Evolutionary conservation across 768 basidiomycete species (phyloP), one percentile per base, ranked within the genome.

Genomic region (Termitomyces sp.): DNA sequence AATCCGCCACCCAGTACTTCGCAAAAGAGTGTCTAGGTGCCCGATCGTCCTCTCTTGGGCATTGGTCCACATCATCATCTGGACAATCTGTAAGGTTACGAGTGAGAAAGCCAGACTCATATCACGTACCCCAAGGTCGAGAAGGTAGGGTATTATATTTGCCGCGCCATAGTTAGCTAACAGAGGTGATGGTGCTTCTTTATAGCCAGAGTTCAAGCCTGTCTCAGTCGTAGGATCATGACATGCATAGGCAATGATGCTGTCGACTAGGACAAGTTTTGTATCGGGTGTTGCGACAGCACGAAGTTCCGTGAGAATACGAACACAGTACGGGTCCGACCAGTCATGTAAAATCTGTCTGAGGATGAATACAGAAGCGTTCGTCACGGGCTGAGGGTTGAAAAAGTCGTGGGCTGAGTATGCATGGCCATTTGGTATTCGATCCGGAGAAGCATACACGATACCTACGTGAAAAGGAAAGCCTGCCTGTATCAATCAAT

Each of bases 341-440:
- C 76, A 77, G 55, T 78, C 72, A 62, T 79, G 76, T 26, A 77
- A 55, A 47, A 76, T 68, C 26, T 64, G 55, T 9, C 70, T 67
- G 26, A 76, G 29, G 48, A 78, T 58, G 62, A 73, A 79, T 1
- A 77, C 71, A 1, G 68, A 63, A 5, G 73, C 73, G 29, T 73
- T 64, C 22, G 60, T 64, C 39, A 71, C 55, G 2, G 74, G 74
- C 60, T 78, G 75, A 1, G 71, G 63, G 0, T 54, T 57, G 56
- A 77, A 73, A 62, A 77, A 77, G 67, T 74, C 56, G 36, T 78
- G 68, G 18, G 53, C 70, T 73, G 42, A 13, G n/a, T 20, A 41
- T 4, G 12, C 1, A 31, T 4, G n/a, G n/a, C n/a, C n/a, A 26
- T 16, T 26, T 18, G n/a, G 10, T 0, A n/a, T 31, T 12, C 1